Conservation (phyloP, 768 basidiomycete species). For the Cytidiella melzeri region DNA sequence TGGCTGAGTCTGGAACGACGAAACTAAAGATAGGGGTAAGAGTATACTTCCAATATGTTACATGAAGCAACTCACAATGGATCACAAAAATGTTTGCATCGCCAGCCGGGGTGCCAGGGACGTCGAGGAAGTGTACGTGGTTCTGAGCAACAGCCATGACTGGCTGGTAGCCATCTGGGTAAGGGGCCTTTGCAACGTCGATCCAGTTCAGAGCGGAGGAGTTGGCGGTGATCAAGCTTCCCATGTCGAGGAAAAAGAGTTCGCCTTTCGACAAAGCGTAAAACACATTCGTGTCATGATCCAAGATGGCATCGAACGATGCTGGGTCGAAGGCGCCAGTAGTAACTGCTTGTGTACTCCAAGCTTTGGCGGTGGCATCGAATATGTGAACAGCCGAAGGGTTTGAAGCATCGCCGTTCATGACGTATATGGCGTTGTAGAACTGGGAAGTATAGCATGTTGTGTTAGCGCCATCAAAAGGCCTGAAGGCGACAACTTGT, state of each 20-base stretch:
- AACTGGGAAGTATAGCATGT: slow-evolving; percentile 79
- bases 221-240: slow-evolving; percentile 52
- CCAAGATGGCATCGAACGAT: slow-evolving; percentile 68
- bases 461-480: slow-evolving; percentile 57
- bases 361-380: slow-evolving; percentile 62
- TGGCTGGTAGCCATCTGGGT: slow-evolving; percentile 51
- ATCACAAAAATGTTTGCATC: slow-evolving; percentile 79
- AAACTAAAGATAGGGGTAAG: slow-evolving; percentile 36
- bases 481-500: slow-evolving; percentile 30
- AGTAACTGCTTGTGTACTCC: slow-evolving; percentile 68
- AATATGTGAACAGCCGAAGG: slow-evolving; percentile 75
- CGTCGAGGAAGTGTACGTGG: slow-evolving; percentile 78
- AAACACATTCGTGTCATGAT: slow-evolving; percentile 93
- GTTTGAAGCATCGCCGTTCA: slow-evolving; percentile 69
- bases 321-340: slow-evolving; percentile 53
- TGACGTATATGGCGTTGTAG: slow-evolving; percentile 79
- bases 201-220: slow-evolving; percentile 56
- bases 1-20: slow-evolving; percentile 70
- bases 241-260: slow-evolving; percentile 69
- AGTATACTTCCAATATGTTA: too few relatives aligned
- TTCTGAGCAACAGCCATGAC: slow-evolving; percentile 83
- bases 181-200: slow-evolving; percentile 50
- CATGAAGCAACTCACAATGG: slow-evolving; percentile 62
- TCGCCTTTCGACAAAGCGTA: slow-evolving; percentile 65
- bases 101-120: slow-evolving; percentile 62